Base-by-base conservation (phyloP, 2,329 filamentous ascomycete species). In the Paracoccidioides lutzii region DNA sequence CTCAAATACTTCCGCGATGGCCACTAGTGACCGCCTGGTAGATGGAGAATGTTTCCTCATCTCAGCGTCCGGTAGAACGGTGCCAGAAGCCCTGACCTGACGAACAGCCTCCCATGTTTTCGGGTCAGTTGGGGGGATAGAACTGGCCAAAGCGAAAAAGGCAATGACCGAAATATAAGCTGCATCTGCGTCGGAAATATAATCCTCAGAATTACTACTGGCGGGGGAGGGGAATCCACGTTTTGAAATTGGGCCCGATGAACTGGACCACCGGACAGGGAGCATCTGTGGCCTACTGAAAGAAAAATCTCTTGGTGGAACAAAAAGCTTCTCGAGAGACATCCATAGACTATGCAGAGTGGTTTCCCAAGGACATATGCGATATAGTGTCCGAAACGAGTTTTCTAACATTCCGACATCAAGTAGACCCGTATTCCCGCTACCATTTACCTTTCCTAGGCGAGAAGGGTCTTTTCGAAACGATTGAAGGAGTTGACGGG, bases 1-100 rank as follows among this genome's bases (percentile, higher is more conserved):
- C 58, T 79, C 77, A 12, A 79, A 65, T 41, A 69, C 70, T 60
- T 79, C 73, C 58, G 64, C 69, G 4, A 66, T 62, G 33, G 68
- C 65, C n/a, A 70, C 59, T 8, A 71, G 59, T 52, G 64, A 63
- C 60, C 57, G 63, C 15, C 65, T 69, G 52, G 63, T 64, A 3
- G 61, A 53, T 3, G 62, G 33, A 8, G 67, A 59, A 33, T 69
- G 61, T 42, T 68, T 71, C 43, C 64, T 64, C 61, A 73, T 67
- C 14, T 70, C 67, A 1, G 65, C 62, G 37, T 69, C 62, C n/a
- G 71, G 70, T 49, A 70, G 64, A 51, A 73, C 66, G 33, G 64
- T 64, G 4, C 73, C 71, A 9, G 66, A 62, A 41, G 70, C 65
- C 45, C 71, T 71, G 58, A 76, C 72, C 59, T 71, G 71, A 30